Base-by-base conservation (phyloP, 306 rosid genomes). In the Medicago arabica region DNA sequence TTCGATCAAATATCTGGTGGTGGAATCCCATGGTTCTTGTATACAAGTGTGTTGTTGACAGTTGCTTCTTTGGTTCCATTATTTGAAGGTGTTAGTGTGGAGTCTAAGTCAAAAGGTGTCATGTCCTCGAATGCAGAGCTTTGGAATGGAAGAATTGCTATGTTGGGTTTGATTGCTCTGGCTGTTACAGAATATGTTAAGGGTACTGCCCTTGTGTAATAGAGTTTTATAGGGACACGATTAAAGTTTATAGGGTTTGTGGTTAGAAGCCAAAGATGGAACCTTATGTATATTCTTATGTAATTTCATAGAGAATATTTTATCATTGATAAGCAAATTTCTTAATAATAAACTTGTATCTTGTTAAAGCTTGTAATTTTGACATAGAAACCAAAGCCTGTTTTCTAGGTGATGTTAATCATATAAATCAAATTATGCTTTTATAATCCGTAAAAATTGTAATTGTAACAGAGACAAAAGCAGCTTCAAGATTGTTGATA, bases 81-180 rank as follows among this genome's bases (percentile, higher is more conserved):
- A 7, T 81, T 86, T 10, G 79, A 63, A 51, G 98, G 98, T 7
- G 90, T 93, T 0, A 89, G 89, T 3, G 96, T 75, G 9, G 98
- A 91, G 76, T 93, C 96, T 0, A 91, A 82, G 3, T 93, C 97
- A 0, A 60, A 82, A 5, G 87, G 89, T 17, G 0, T 88, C 6
- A 85, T 91, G 93, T 74, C 89, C 6, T 93, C 98, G 0, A 80
- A 91, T 47, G 98, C 97, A 0, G 96, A 93, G 84, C 3, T 91
- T 1, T 91, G 93, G 96, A 91, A 93, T 73, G 98, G 97, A 8
- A 85, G 98, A 34, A 46, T 89, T 21, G 98, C 98, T 6, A 91
- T 93, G 98, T 71, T 93, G 75, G 98, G 98, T 12, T 50, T 93
- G 25, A 44, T 93, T 3, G 98, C 97, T 0, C 53, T 93, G 3